A percentile compares a stretch with the other conserved stretches of the same genome.
These are phyloP conservation scores for Neoarthrinium moseri DNA, from an alignment of 2,329 filamentous ascomycete genomes.

Conservation along the genomic window DNA sequence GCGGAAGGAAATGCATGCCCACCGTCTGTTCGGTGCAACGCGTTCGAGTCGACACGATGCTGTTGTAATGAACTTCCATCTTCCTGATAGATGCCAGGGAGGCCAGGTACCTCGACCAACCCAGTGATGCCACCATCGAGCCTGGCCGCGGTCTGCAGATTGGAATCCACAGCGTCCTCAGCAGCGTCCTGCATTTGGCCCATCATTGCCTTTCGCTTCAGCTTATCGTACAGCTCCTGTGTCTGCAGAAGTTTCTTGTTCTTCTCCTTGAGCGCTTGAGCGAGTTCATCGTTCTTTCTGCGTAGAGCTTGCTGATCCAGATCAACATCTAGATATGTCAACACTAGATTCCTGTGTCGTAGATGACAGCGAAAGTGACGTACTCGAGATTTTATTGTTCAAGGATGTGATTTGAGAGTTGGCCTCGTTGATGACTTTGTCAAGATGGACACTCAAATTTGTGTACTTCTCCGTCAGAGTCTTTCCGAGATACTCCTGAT, in stretches of 20 bases:
- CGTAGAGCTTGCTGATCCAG: constrained; percentile 62
- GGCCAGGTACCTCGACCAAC: background rate
- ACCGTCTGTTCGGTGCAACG: constrained; percentile 10
- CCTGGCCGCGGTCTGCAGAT: constrained; percentile 28
- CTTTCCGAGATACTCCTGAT: constrained; percentile 74
- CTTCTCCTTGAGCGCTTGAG: constrained; percentile 67
- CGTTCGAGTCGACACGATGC: constrained; percentile 6
- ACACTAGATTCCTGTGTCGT: background rate
- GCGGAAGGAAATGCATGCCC: constrained; percentile 12
- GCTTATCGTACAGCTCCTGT: constrained; percentile 63
- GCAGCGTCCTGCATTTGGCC: constrained; percentile 55
- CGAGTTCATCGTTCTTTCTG: constrained; percentile 71
- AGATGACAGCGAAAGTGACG: constrained; percentile 16
- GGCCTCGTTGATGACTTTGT: constrained; percentile 72
- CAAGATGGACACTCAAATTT: constrained; percentile 62
- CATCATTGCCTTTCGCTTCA: constrained; percentile 55
- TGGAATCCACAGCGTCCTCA: constrained; percentile 45
- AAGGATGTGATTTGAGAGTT: constrained; percentile 69
- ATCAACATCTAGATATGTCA: constrained; percentile 44
- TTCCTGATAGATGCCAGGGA: constrained; percentile 11
- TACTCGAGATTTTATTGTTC: constrained; percentile 64
- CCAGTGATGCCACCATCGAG: constrained; percentile 7
- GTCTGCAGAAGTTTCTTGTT: constrained; percentile 66
- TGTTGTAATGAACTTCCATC: constrained; percentile 13
- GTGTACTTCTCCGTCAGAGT: constrained; percentile 71